Percentiles rank a stretch among this genome's conserved stretches.
These are phyloP conservation scores for Microthlaspi erraticum DNA, from an alignment of 345 rosid species.

Conservation along the genomic window DNA sequence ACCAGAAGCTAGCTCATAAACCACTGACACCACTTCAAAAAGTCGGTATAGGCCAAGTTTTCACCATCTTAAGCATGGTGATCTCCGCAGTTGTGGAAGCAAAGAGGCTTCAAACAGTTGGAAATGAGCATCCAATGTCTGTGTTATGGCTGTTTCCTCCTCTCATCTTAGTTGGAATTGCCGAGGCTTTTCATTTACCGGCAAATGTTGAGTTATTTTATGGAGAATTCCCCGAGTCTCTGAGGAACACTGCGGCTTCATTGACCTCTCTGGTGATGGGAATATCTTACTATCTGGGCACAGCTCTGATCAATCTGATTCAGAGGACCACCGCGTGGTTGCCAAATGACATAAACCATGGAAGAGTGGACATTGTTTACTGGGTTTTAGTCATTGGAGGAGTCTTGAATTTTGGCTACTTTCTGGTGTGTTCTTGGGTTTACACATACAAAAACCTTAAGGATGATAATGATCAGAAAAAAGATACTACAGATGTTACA, in stretches of 20 bases:
- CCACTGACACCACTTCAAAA: constrained; percentile 46
- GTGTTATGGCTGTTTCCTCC: constrained; percentile 60
- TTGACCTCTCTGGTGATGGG: constrained; percentile 51
- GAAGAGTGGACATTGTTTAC: constrained; percentile 54
- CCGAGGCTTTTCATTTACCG: constrained; percentile 56
- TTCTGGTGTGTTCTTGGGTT: constrained; percentile 45
- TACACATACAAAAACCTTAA: constrained; percentile 43
- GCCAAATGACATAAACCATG: constrained; percentile 54
- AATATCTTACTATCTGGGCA: constrained; percentile 49
- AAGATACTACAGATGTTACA: constrained; percentile 5
- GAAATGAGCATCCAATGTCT: constrained; percentile 45
- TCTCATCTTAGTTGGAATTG: constrained; percentile 49
- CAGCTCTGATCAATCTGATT: constrained; percentile 49
- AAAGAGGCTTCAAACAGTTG: constrained; percentile 45
- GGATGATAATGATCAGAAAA: neutral
- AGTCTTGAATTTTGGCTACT: constrained; percentile 53
- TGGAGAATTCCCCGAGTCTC: constrained; percentile 53
- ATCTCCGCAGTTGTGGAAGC: constrained; percentile 52
- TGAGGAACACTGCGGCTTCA: constrained; percentile 54
- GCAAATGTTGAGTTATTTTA: constrained; percentile 52
- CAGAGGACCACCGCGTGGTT: constrained; percentile 53
- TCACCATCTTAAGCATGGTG: constrained; percentile 46
- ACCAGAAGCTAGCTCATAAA: constrained; percentile 45
- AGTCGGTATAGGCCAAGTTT: constrained; percentile 56
- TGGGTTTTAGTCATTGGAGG: constrained; percentile 50